A percentile compares a stretch with the other conserved stretches of the same genome.
These are phyloP conservation scores for Alternaria triticina DNA, from an alignment of 2,329 filamentous ascomycete species.

Conservation along the genomic window DNA sequence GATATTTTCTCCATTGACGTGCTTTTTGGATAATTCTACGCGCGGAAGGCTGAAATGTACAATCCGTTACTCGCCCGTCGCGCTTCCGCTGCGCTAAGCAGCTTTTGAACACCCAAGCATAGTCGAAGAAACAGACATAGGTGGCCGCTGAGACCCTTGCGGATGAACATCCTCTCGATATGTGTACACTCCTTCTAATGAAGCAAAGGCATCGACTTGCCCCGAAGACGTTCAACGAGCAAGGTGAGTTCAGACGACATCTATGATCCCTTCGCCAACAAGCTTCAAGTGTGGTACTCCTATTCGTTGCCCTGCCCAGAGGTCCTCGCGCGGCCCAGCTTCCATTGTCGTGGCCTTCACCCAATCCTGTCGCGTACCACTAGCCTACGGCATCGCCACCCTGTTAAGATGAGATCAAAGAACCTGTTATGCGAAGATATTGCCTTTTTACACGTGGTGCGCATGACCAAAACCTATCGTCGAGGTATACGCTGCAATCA, in stretches of 20 bases:
- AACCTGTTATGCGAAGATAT: neutral
- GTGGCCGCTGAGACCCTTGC: neutral
- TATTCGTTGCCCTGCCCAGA: neutral
- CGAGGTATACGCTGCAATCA: no score
- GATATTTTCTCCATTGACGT: neutral
- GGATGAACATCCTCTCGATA: neutral
- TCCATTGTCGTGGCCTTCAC: neutral
- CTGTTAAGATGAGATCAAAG: neutral
- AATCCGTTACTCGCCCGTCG: neutral
- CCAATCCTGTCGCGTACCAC: neutral
- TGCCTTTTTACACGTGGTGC: neutral
- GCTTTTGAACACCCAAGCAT: neutral
- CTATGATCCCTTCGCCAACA: neutral
- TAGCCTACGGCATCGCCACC: neutral
- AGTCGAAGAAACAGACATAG: neutral
- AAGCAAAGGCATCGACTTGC: neutral
- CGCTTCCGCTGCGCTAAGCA: neutral
- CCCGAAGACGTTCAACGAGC: neutral
- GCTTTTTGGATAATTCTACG: no score
- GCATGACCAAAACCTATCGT: no score
- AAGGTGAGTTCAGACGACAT: neutral
- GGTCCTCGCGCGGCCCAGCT: rapidly evolving
- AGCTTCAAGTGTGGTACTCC: neutral
- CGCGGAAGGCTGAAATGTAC: neutral
- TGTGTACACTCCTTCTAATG: neutral